phyloP scores from a whole-genome alignment of 805 yeast genomes.

The Henningerozyma blattae region DNA sequence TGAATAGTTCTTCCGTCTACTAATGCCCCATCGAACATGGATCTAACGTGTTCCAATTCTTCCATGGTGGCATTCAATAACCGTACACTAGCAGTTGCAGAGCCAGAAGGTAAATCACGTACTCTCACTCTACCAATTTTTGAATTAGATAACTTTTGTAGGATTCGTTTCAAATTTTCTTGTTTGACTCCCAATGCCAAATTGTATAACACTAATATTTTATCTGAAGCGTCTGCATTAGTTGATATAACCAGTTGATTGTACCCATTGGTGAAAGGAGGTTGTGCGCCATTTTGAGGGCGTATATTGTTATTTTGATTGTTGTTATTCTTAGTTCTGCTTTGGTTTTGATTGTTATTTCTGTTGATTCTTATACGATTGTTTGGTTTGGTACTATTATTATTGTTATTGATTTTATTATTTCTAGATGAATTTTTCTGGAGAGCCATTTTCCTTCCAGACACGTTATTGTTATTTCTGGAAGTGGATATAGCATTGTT shows the following conservation, averaged over 20 bases:
- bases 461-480: neutral
- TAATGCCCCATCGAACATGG: constrained; percentile 29
- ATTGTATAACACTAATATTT: constrained; percentile 13
- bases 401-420: neutral
- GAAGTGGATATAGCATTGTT: neutral
- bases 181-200: constrained; percentile 20
- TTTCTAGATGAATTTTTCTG: too few relatives aligned
- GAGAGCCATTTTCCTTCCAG: neutral
- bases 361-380: neutral
- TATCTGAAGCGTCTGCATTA: constrained; percentile 5
- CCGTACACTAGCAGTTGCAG: constrained; percentile 28
- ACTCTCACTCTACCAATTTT: constrained; percentile 16
- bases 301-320: neutral
- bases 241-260: constrained; percentile 16
- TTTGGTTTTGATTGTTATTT: neutral
- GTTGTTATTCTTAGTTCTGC: neutral
- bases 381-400: neutral
- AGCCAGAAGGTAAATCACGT: constrained; percentile 28
- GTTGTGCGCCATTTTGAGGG: neutral
- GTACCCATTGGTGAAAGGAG: too few relatives aligned
- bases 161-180: constrained; percentile 11
- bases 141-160: constrained; percentile 13
- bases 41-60: constrained; percentile 21
- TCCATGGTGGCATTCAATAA: constrained; percentile 17
- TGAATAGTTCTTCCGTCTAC: constrained; percentile 36